Evolutionary conservation across 2,329 filamentous ascomycete genomes (phyloP), one percentile per base, ranked within the genome.

Genomic region (Dothistroma pini): DNA sequence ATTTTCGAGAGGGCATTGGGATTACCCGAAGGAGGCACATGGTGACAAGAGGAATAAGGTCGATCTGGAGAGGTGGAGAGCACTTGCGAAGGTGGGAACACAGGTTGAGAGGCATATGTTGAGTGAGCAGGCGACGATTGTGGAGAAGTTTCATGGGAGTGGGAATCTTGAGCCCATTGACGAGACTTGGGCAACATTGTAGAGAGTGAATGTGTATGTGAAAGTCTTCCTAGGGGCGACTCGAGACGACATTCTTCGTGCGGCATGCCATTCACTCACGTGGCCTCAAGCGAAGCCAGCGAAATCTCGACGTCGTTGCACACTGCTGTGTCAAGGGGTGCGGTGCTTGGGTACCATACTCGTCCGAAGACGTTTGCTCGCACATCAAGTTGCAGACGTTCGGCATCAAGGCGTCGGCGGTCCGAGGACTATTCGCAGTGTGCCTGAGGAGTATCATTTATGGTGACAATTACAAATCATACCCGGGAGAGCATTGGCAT

Each of bases 1-100:
- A 0, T 86, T 86, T 63, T 83, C 79, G 0, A 79, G 81, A 66
- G 70, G 75, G 0, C 83, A 86, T 63, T 86, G 83, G 84, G 80
- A 83, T 64, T 67, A 80, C 25, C 70, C 78, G 0, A 68, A 77
- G 49, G 77, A 78, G 1, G 83, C 84, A 0, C 79, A 84, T 60
- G 84, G 83, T 1, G 81, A 86, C 61, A 86, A 86, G 74, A 74
- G 83, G 11, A 81, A 84, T 21, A 66, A 71, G 1, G 70, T 78
- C 11, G 82, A 84, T 66, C 74, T 86, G 11, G 76, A 79, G 58
- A 72, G 82, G 16, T 86, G 83, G 83, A 78, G 79, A 56, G 72
- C 69, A 0, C 67, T 84, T 54, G 80, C 81, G 0, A 78, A 75
- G 49, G 69, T 83, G 2, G 83, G 83, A 6, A 76, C 66, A 1